Base-by-base conservation (phyloP, 1,284 basidiomycete species). In the Cryptococcus hybrid region DNA sequence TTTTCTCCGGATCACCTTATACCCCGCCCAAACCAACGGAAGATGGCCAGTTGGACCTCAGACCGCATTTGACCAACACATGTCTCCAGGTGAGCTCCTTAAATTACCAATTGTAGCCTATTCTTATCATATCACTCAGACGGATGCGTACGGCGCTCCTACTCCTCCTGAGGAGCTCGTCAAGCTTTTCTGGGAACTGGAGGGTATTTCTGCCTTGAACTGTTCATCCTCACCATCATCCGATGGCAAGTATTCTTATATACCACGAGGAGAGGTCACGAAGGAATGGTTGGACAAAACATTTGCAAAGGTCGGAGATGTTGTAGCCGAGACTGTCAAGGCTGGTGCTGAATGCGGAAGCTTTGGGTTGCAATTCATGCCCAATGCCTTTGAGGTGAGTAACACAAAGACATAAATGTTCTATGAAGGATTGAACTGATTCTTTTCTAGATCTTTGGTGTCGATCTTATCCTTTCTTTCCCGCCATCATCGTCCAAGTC, bases 21-120 rank as follows among this genome's bases (percentile, higher is more conserved):
- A 60, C 65, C 0, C 47, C 72, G 0, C 86, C 86, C 3, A 63
- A 58, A 5, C 42, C 63, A 1, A 61, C 58, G 1, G 62, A 58
- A 0, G 55, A 63, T 8, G 69, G 35, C 57, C 60, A 68, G 9
- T 52, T 82, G 9, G 86, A 92, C 71, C 82, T 98, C 5, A 69
- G 82, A 1, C 84, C 88, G 0, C 96, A 99, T 76, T 81, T 99
- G 15, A 99, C 95, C 42, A 99, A 99, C 71, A 97, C 96, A 0
- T 94, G 91, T 46, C 80, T 97, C n/a, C 95, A 97, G 76, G 83
- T 78, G 9, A 63, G 65, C 43, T 9, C 11, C 12, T 9, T n/a
- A 34, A n/a, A 13, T n/a, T 52, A 52, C 8, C 56, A 7, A 12
- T 13, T 11, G 3, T 30, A 11, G 5, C n/a, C 52, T 4, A 5